Conservation (phyloP, 2,329 filamentous ascomycete genomes). For the Colletotrichum ledebouriae region DNA sequence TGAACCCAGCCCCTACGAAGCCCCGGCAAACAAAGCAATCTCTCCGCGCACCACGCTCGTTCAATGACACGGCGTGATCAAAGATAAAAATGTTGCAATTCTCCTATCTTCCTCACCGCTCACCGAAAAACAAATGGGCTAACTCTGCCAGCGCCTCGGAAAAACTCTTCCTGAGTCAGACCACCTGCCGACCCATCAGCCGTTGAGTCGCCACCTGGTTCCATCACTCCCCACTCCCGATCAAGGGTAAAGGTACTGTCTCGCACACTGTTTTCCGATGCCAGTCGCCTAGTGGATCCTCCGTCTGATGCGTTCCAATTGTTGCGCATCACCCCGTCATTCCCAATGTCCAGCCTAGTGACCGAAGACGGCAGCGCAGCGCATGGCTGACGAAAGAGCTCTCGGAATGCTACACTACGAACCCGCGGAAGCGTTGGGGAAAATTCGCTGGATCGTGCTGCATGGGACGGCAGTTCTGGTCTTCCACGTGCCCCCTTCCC, state of each 20-base stretch:
- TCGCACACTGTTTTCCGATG: slow-evolving; percentile 29
- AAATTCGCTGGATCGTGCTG: slow-evolving; percentile 24
- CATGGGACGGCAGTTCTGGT: too few relatives aligned
- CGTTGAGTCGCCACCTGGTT: slow-evolving; percentile 30
- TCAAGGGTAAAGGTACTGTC: neutral
- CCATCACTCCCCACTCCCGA: slow-evolving; percentile 9
- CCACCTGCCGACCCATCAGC: slow-evolving; percentile 15
- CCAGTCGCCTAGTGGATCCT: slow-evolving; percentile 8
- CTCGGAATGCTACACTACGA: slow-evolving; percentile 30
- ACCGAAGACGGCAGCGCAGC: slow-evolving; percentile 1
- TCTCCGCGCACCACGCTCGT: slow-evolving; percentile 27
- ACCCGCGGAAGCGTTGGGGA: slow-evolving; percentile 26
- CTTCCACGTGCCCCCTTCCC: slow-evolving; percentile 7
- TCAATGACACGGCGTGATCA: slow-evolving; percentile 6
- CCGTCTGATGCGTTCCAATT: slow-evolving; percentile 25
- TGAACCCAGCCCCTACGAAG: slow-evolving; percentile 3
- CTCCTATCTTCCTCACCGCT: neutral
- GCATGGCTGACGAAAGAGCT: slow-evolving; percentile 17
- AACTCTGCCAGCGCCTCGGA: slow-evolving; percentile 8
- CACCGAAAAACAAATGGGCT: slow-evolving; percentile 19
- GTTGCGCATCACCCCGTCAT: slow-evolving; percentile 23
- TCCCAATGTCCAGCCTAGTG: slow-evolving; percentile 4
- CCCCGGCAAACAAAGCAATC: slow-evolving; percentile 25
- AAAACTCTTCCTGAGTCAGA: slow-evolving; percentile 15
- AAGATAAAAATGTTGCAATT: neutral